These are phyloP conservation scores for Wallacemonas sp. DNA, from an alignment of 208 protist genomes.

Conservation along the genomic window DNA sequence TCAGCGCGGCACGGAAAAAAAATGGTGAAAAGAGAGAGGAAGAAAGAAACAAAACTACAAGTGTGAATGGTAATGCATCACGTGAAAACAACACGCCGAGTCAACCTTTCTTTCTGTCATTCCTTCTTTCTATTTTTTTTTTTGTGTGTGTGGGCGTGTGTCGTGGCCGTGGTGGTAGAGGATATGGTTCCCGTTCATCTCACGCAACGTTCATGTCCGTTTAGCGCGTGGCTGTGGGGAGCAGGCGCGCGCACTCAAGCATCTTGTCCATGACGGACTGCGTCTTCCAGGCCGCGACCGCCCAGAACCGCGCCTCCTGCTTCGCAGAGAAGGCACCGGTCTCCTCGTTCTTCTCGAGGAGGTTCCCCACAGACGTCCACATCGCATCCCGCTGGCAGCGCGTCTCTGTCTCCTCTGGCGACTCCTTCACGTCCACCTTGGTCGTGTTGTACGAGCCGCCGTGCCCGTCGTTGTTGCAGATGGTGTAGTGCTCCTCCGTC, in stretches of 20 bases:
- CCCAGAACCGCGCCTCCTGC: constrained; percentile 43
- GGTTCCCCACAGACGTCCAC: constrained; percentile 39
- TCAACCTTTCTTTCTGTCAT: too few relatives aligned
- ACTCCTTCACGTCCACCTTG: constrained; percentile 20
- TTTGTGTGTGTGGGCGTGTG: too few relatives aligned
- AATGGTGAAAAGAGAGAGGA: too few relatives aligned
- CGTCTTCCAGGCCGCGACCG: constrained; percentile 45
- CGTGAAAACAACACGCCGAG: too few relatives aligned
- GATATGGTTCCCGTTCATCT: too few relatives aligned
- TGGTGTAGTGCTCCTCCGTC: constrained; percentile 26
- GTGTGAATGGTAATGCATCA: too few relatives aligned
- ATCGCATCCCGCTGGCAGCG: constrained; percentile 36
- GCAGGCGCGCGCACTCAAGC: constrained; percentile 49
- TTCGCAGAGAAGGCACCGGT: constrained; percentile 33
- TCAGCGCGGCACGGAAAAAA: too few relatives aligned
- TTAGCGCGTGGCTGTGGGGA: constrained; percentile 2
- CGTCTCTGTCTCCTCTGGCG: constrained; percentile 15
- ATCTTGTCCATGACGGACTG: constrained; percentile 71
- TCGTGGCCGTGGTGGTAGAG: too few relatives aligned
- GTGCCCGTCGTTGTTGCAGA: constrained; percentile 38
- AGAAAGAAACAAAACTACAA: too few relatives aligned
- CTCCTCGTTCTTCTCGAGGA: constrained; percentile 30
- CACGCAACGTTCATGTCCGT: too few relatives aligned
- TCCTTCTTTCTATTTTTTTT: too few relatives aligned
- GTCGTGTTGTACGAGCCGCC: constrained; percentile 22